A percentile compares a stretch with the other conserved stretches of the same genome.
Conservation (phyloP, 805 yeast species). For the Wickerhamomyces hampshirensis region DNA sequence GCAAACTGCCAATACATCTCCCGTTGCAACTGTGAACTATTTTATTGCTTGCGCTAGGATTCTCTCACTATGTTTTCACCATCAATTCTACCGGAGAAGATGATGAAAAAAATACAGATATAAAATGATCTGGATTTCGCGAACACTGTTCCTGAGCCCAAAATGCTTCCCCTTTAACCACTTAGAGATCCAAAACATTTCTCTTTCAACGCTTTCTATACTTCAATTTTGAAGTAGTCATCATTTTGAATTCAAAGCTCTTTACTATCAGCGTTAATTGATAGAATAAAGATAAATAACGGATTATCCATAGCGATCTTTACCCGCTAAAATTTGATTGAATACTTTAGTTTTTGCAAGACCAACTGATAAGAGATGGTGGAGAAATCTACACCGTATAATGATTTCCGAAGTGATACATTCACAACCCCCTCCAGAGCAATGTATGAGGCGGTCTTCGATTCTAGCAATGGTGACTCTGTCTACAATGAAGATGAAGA, state of each 20-base stretch:
- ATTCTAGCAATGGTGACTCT: constrained; percentile 73
- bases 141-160: no score
- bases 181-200: no score
- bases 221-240: no score
- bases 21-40: background rate
- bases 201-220: no score
- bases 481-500: constrained; percentile 83
- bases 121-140: no score
- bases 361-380: no score
- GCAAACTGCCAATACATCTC: constrained; percentile 19
- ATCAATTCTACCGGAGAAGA: no score
- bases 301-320: background rate
- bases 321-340: background rate
- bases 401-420: constrained; percentile 73
- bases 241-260: no score
- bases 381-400: constrained; percentile 26
- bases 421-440: constrained; percentile 80
- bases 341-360: no score
- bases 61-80: background rate
- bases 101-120: no score
- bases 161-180: no score
- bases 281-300: constrained; percentile 1
- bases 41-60: background rate
- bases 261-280: no score
- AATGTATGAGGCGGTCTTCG: constrained; percentile 59